Conservation (phyloP, 108 stramenopile genomes). For the Nitzschia sp. region DNA sequence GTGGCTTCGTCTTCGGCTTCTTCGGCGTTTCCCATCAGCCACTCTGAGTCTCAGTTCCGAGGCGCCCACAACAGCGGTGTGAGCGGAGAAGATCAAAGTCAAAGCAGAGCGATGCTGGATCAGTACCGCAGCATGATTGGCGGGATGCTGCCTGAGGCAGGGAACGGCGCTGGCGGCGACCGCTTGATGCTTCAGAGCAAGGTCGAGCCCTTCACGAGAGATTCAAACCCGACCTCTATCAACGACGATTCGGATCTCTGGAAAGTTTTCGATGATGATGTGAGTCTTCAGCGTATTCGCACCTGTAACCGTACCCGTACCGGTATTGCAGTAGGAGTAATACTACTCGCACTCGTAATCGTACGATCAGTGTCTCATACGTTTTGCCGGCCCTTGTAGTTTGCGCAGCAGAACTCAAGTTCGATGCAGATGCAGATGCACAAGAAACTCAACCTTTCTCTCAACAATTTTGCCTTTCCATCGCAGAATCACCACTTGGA, state of each 20-base stretch:
- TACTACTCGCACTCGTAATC: too few species aligned
- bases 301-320: too few species aligned
- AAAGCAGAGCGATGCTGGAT: background rate
- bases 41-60: background rate
- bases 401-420: background rate
- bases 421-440: too few species aligned
- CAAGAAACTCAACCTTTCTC: background rate
- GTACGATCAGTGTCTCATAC: background rate
- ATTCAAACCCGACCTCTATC: background rate
- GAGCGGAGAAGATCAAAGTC: background rate
- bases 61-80: background rate
- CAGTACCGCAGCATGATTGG: background rate
- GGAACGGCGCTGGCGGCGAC: background rate
- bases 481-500: background rate
- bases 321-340: too few species aligned
- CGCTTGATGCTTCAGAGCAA: conserved; percentile 1
- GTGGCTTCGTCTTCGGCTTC: too few species aligned
- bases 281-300: conserved; percentile 1
- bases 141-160: background rate
- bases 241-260: conserved; percentile 6
- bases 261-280: conserved; percentile 17
- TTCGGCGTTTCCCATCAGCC: too few species aligned
- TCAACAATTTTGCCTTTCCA: conserved; percentile 1
- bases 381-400: background rate
- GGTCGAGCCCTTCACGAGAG: conserved; percentile 6